Conservation (phyloP, 768 basidiomycete species). For the Boletellus emodensis region DNA sequence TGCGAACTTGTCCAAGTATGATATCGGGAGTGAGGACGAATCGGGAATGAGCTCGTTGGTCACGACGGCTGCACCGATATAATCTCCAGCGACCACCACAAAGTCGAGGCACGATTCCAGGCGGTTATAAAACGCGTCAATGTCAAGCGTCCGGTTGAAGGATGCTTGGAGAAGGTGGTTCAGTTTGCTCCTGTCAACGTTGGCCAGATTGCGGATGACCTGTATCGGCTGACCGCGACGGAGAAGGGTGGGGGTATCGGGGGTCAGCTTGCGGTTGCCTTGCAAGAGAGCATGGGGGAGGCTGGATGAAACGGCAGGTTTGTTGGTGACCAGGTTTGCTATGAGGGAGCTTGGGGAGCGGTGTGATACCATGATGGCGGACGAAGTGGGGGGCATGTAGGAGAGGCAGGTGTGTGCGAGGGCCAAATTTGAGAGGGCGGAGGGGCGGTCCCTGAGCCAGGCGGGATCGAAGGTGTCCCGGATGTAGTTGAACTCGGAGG, state of each 20-base stretch:
- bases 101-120: constrained; percentile 81
- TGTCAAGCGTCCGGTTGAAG: constrained; percentile 72
- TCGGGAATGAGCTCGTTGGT: constrained; percentile 56
- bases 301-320: constrained; percentile 92
- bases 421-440: constrained; percentile 79
- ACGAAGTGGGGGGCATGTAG: constrained; percentile 91
- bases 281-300: constrained; percentile 91
- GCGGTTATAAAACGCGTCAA: constrained; percentile 72
- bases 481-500: constrained; percentile 83
- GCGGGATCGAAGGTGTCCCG: constrained; percentile 72
- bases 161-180: constrained; percentile 82
- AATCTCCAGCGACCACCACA: constrained; percentile 91
- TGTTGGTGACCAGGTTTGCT: constrained; percentile 96
- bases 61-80: constrained; percentile 91
- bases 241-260: constrained; percentile 89
- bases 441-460: constrained; percentile 78
- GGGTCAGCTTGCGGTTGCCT: constrained; percentile 78
- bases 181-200: constrained; percentile 73
- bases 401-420: constrained; percentile 82
- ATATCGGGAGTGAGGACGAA: constrained; percentile 45
- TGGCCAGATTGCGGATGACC: constrained; percentile 65
- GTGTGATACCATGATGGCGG: constrained; percentile 96
- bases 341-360: constrained; percentile 94
- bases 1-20: constrained; percentile 98
- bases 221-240: constrained; percentile 85